phyloP scores from a whole-genome alignment of 2,329 filamentous ascomycete species.

The Blastomyces parvus region DNA sequence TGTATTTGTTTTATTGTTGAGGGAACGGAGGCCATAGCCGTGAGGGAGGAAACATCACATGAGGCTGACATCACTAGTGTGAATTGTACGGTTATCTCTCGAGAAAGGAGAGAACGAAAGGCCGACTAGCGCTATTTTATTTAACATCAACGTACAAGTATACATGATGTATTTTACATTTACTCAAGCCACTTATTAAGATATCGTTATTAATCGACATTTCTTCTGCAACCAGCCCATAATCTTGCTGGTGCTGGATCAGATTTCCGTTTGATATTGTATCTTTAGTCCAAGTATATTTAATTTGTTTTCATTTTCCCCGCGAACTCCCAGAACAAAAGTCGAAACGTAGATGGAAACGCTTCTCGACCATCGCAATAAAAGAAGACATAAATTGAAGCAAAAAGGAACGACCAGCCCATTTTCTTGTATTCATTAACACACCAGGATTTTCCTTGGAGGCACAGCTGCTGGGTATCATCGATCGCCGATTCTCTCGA shows the following conservation, averaged over 20 bases:
- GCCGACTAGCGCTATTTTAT: neutral
- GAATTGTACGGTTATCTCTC: neutral
- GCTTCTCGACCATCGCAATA: conserved; percentile 3
- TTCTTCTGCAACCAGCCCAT: neutral
- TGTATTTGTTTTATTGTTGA: neutral
- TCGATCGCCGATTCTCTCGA: conserved; percentile 37
- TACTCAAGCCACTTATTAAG: neutral
- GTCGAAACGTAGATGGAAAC: neutral
- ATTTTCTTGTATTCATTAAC: neutral
- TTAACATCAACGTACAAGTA: neutral
- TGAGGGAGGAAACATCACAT: neutral
- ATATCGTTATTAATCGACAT: neutral
- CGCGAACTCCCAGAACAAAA: conserved; percentile 5
- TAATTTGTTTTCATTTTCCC: neutral
- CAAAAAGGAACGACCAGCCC: neutral
- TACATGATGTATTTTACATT: neutral
- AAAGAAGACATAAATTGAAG: neutral
- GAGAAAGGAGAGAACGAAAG: too few species aligned
- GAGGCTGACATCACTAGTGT: neutral
- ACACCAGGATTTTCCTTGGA: neutral
- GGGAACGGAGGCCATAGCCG: neutral
- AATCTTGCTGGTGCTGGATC: too few species aligned
- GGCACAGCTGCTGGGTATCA: conserved; percentile 18
- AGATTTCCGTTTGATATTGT: neutral
- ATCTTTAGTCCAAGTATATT: neutral